These are phyloP conservation scores for Arthrobotrys sphaeroides DNA, from an alignment of 2,329 filamentous ascomycete species.

Conservation along the genomic window DNA sequence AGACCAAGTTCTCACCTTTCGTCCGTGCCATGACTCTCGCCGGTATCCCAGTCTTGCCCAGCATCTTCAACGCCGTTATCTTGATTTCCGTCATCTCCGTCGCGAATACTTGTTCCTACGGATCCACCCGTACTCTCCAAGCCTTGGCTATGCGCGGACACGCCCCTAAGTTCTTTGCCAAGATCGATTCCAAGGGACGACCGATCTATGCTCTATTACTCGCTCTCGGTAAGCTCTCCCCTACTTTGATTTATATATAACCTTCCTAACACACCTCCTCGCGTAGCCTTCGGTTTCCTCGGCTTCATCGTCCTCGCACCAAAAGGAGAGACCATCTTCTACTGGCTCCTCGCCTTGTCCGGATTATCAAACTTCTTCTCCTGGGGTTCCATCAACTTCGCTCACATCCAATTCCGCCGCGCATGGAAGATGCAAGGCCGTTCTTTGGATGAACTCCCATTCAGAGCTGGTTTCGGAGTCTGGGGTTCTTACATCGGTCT, in stretches of 20 bases:
- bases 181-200: conserved; percentile 64
- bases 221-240: conserved; percentile 64
- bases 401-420: conserved; percentile 74
- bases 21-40: conserved; percentile 66
- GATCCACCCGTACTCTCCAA: conserved; percentile 68
- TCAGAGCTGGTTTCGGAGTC: conserved; percentile 70
- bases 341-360: conserved; percentile 73
- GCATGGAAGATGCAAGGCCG: conserved; percentile 71
- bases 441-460: conserved; percentile 72
- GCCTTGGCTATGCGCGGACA: conserved; percentile 65
- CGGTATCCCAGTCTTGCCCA: conserved; percentile 65
- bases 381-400: conserved; percentile 73
- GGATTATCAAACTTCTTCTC: conserved; percentile 72
- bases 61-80: conserved; percentile 68
- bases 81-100: conserved; percentile 67
- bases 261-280: background rate
- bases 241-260: conserved; percentile 59
- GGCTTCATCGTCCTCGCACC: conserved; percentile 56
- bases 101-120: conserved; percentile 67
- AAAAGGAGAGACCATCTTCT: conserved; percentile 67
- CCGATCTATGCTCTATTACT: conserved; percentile 60
- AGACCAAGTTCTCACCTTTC: conserved; percentile 63
- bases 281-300: conserved; percentile 45
- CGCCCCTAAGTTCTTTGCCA: conserved; percentile 63
- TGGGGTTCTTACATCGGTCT: conserved; percentile 72